Percentiles rank a stretch among this genome's conserved stretches.
Conservation (phyloP, 2,329 filamentous ascomycete genomes). For the Clonostachys sp. region DNA sequence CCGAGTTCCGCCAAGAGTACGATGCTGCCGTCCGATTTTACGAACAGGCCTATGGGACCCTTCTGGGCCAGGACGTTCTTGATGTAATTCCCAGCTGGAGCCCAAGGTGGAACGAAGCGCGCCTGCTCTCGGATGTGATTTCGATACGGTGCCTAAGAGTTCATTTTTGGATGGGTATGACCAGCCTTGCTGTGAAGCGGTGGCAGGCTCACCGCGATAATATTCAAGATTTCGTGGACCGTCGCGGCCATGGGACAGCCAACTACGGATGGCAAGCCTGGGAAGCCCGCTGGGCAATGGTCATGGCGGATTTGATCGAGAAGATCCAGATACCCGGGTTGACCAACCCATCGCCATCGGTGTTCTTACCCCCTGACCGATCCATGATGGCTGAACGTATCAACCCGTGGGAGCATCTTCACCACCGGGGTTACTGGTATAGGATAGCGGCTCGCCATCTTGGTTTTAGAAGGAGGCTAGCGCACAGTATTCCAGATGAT, state of each 20-base stretch:
- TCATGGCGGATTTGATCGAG: constrained; percentile 59
- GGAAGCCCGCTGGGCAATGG: constrained; percentile 69
- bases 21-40: constrained; percentile 83
- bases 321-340: constrained; percentile 47
- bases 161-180: constrained; percentile 73
- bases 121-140: constrained; percentile 77
- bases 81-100: constrained; percentile 89
- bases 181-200: constrained; percentile 72
- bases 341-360: constrained; percentile 29
- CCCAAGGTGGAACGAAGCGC: constrained; percentile 86
- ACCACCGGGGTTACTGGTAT: constrained; percentile 66
- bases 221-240: constrained; percentile 73
- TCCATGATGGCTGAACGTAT: constrained; percentile 50
- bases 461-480: constrained; percentile 45
- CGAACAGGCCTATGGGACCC: constrained; percentile 77
- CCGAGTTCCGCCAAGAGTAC: constrained; percentile 90
- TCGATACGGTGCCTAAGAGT: constrained; percentile 79
- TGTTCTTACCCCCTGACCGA: constrained; percentile 57
- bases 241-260: constrained; percentile 76
- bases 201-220: constrained; percentile 77
- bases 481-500: constrained; percentile 53
- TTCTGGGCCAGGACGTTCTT: constrained; percentile 79
- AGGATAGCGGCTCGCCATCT: constrained; percentile 55
- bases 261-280: constrained; percentile 95
- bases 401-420: constrained; percentile 59